Evolutionary conservation across 257 asterid species (phyloP).

Genomic region (Cinchona pubescens): DNA sequence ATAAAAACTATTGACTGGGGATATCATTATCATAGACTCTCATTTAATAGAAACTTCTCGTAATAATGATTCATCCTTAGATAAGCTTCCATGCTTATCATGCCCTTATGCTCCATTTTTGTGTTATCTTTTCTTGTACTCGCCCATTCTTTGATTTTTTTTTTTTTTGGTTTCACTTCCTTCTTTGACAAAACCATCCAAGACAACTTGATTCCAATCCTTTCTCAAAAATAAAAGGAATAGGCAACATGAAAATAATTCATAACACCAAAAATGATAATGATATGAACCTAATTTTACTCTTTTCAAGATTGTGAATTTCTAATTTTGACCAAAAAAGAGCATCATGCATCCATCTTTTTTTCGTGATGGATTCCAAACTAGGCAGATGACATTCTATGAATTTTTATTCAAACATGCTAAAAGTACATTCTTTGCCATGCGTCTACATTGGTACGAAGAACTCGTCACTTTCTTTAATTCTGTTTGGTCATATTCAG

Average conservation of each 20-base stretch:
- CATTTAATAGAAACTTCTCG: no score
- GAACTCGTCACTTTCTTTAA: not conserved
- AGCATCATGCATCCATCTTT: not conserved
- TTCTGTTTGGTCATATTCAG: not conserved
- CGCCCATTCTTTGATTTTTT: not conserved
- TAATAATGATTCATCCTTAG: no score
- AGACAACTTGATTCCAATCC: not conserved
- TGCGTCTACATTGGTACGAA: not conserved
- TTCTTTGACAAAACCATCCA: not conserved
- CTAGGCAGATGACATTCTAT: not conserved
- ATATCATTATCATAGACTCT: no score
- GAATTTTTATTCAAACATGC: not conserved
- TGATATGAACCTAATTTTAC: not conserved
- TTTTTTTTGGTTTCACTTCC: no score
- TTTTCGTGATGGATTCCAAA: not conserved
- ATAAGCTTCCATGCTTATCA: not conserved
- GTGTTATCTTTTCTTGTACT: not conserved
- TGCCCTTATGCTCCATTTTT: not conserved
- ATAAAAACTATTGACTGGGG: no score
- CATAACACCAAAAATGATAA: not conserved
- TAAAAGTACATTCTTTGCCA: not conserved
- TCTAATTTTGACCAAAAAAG: not conserved
- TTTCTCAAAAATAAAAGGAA: not conserved
- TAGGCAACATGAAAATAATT: not conserved
- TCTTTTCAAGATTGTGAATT: not conserved